phyloP scores from a whole-genome alignment of 352 stramenopile species.

The Phytopythium boreale region DNA sequence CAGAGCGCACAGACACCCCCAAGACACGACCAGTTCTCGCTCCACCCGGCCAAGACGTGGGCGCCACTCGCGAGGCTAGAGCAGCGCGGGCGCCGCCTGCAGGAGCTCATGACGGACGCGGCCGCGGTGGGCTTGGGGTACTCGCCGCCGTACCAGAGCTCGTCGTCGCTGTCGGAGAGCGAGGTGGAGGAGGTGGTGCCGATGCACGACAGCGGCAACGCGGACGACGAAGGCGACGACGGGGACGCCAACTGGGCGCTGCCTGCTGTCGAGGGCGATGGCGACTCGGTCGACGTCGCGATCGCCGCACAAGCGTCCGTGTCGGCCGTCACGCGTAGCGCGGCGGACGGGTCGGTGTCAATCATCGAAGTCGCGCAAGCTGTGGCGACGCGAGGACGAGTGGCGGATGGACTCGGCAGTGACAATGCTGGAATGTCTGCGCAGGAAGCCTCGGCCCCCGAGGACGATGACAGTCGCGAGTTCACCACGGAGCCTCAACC shows the following conservation, averaged over 20 bases:
- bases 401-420: too few species aligned
- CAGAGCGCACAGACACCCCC: not conserved
- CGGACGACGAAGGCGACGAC: not conserved
- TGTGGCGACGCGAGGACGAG: too few species aligned
- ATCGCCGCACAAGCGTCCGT: too few species aligned
- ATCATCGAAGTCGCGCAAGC: too few species aligned
- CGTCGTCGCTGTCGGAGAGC: not conserved
- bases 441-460: too few species aligned
- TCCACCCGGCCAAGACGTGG: not conserved
- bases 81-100: constrained; percentile 1
- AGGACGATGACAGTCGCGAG: not conserved
- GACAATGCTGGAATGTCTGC: too few species aligned
- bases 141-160: not conserved
- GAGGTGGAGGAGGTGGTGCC: constrained; percentile 3
- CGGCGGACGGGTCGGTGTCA: too few species aligned
- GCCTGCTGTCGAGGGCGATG: not conserved
- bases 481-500: not conserved
- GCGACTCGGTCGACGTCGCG: too few species aligned
- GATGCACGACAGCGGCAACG: not conserved
- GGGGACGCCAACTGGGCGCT: not conserved
- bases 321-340: too few species aligned
- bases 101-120: not conserved
- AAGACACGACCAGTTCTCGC: too few species aligned
- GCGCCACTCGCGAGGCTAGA: not conserved
- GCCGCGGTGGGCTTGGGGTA: constrained; percentile 2